phyloP scores from a whole-genome alignment of 805 yeast species.

The Nakazawaea wyomingensis region DNA sequence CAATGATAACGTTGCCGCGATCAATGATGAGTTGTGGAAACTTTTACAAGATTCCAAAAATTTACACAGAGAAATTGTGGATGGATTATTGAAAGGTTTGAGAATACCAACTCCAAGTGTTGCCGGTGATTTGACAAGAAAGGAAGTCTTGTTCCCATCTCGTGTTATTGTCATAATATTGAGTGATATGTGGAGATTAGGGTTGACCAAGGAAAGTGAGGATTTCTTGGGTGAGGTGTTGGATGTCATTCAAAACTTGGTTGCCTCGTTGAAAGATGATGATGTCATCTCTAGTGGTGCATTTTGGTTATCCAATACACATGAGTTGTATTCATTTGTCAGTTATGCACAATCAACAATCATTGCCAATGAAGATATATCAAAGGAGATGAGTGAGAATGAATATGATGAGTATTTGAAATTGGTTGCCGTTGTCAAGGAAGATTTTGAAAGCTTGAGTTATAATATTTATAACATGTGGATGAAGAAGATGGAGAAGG shows the following conservation, averaged over 20 bases:
- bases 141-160: constrained; percentile 94
- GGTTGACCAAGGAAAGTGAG: constrained; percentile 88
- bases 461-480: constrained; percentile 94
- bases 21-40: constrained; percentile 70
- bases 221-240: constrained; percentile 84
- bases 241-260: constrained; percentile 80
- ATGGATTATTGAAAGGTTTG: constrained; percentile 78
- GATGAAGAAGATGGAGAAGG: constrained; percentile 93
- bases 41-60: constrained; percentile 65
- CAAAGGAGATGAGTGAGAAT: constrained; percentile 79
- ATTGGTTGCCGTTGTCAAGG: constrained; percentile 85
- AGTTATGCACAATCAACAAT: constrained; percentile 92
- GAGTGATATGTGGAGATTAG: constrained; percentile 98
- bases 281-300: constrained; percentile 90
- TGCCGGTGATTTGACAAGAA: constrained; percentile 67
- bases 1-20: constrained; percentile 52
- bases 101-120: constrained; percentile 83
- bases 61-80: constrained; percentile 78
- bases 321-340: constrained; percentile 91
- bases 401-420: constrained; percentile 89
- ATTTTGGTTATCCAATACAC: constrained; percentile 95
- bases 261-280: constrained; percentile 74
- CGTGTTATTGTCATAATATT: constrained; percentile 87
- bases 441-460: constrained; percentile 88
- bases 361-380: constrained; percentile 71